Evolutionary conservation across 2,329 filamentous ascomycete genomes (phyloP).

Genomic region (Chrysoporthe austroafricana): DNA sequence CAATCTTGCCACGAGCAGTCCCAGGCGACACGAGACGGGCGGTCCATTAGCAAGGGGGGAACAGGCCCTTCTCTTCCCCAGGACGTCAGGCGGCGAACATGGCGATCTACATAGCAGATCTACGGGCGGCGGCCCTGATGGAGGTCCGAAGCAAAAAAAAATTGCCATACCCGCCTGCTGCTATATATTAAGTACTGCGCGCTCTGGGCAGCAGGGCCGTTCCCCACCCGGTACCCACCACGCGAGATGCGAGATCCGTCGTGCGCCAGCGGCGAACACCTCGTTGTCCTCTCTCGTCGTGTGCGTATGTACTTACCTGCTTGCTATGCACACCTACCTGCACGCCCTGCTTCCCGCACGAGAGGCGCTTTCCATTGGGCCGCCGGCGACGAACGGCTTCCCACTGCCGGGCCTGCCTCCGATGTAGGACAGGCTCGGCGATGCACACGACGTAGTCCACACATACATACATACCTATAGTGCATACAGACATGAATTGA

Average conservation of each 20-base stretch:
- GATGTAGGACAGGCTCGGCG: slow-evolving; percentile 1
- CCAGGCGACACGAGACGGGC: background rate
- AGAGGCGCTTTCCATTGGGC: too few species aligned
- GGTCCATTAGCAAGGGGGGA: background rate
- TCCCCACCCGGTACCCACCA: background rate
- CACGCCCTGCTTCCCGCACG: background rate
- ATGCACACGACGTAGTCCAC: too few species aligned
- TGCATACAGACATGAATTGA: too few species aligned
- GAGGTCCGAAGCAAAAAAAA: background rate
- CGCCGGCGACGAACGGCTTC: background rate
- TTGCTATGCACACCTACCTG: background rate
- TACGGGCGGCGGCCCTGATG: background rate
- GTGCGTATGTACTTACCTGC: too few species aligned
- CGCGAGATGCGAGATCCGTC: slow-evolving; percentile 7
- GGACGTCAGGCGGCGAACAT: background rate
- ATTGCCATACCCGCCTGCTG: too few species aligned
- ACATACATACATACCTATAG: too few species aligned
- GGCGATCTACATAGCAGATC: slow-evolving; percentile 9
- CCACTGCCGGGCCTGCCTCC: slow-evolving; percentile 3
- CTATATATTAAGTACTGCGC: too few species aligned
- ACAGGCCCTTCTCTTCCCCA: background rate
- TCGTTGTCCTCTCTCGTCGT: background rate
- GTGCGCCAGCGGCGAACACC: background rate
- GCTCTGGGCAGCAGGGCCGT: too few species aligned
- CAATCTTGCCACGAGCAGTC: background rate